Base-by-base conservation (phyloP, 1,139 yeast species). In the Yamadazyma siamensis region DNA sequence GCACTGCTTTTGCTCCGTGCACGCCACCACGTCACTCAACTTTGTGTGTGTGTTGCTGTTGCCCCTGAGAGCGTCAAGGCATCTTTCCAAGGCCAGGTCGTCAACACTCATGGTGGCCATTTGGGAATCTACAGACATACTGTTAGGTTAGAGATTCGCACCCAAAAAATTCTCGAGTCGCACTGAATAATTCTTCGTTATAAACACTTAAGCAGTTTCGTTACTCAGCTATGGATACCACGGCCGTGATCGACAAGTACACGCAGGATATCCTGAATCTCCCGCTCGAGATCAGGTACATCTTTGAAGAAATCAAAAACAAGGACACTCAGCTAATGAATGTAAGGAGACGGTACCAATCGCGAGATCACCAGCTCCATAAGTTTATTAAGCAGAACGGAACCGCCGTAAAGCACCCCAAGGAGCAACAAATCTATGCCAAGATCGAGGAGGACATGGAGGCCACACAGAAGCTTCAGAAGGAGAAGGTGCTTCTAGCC, bases 301-400 rank as follows among this genome's bases (percentile, higher is more conserved):
- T 87, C 25, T 62, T 91, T 32, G 87, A 85, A 32, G 97, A 91
- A 54, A 70, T 91, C 30, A 74, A 81, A 32, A 74, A 69, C 32
- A 77, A 81, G 40, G 98, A 91, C 50, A 47, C 65, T 23, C 79
- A 75, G 46, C 64, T 81, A 19, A 74, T 74, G 49, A 95, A 86
- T 34, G 68, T 75, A 5, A 69, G 86, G 39, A 77, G 75, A 52
- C 75, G 83, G 46, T 75, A 80, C 41, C 80, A 75, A 47, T 77
- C 77, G 35, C 74, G 84, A 39, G 98, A 91, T 50, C 66, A 74
- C 13, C 86, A 80, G 45, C 63, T 91, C 33, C 95, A 86, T 52
- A 88, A 87, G 54, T 81, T 78, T 52, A 84, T 88, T 36, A 75
- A 82, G 43, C 80, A 87, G 29, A 80, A 87, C 58, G 96, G 97